Conservation (phyloP, 2,329 filamentous ascomycete species). For the Chaetomium sp. region DNA sequence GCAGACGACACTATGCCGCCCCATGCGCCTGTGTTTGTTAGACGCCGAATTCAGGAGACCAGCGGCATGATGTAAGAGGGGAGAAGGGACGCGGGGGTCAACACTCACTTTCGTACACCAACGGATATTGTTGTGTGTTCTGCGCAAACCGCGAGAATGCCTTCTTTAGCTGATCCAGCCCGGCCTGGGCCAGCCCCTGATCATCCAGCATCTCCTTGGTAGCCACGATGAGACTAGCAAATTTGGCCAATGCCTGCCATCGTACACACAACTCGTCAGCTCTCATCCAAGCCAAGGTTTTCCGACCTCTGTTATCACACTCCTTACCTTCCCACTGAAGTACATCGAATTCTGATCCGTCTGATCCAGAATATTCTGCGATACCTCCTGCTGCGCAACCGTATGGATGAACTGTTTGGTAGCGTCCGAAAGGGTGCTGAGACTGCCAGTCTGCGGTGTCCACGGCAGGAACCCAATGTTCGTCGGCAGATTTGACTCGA, state of each 20-base stretch:
- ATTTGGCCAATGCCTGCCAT: conserved; percentile 64
- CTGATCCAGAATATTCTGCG: conserved; percentile 67
- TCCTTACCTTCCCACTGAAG: conserved; percentile 70
- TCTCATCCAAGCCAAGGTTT: conserved; percentile 16
- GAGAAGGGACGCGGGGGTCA: no score
- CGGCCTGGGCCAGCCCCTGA: conserved; percentile 46
- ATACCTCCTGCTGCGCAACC: conserved; percentile 64
- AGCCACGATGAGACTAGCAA: conserved; percentile 61
- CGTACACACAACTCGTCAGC: conserved; percentile 1
- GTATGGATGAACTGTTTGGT: conserved; percentile 54
- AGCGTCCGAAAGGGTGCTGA: conserved; percentile 42
- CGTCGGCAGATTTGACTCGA: conserved; percentile 65
- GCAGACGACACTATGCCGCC: conserved; percentile 74
- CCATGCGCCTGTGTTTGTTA: conserved; percentile 51
- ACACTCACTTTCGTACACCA: conserved; percentile 55
- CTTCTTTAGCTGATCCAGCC: conserved; percentile 55
- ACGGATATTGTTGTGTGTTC: conserved; percentile 61
- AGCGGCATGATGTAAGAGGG: neutral
- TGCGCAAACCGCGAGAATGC: conserved; percentile 60
- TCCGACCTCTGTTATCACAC: no score
- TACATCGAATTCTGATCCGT: conserved; percentile 83
- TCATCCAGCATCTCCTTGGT: conserved; percentile 58
- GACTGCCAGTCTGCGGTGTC: conserved; percentile 47
- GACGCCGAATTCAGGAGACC: neutral
- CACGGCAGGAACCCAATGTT: conserved; percentile 76